These are phyloP conservation scores for Phytophthora capsici DNA, from an alignment of 352 stramenopile genomes.

Conservation along the genomic window DNA sequence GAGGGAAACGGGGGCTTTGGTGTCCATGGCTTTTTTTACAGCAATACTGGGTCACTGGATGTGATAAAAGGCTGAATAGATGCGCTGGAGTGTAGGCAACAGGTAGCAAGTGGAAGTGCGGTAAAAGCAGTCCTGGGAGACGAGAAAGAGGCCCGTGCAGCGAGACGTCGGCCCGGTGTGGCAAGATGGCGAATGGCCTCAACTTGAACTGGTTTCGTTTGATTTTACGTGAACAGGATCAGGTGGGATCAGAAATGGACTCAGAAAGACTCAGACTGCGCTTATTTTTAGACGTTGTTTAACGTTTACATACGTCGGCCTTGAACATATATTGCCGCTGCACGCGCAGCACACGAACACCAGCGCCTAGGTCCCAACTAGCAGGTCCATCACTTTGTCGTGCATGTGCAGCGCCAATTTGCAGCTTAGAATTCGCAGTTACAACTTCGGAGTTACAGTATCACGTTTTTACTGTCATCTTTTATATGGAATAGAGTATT, in stretches of 20 bases:
- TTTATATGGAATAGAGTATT: no score
- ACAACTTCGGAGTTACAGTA: no score
- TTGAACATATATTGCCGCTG: no score
- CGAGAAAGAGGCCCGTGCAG: neutral
- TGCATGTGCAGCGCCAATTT: no score
- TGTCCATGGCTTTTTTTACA: slow-evolving; percentile 12
- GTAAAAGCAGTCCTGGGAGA: neutral
- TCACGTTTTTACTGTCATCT: no score
- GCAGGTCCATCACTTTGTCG: no score
- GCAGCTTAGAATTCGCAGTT: no score
- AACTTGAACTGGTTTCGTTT: slow-evolving; percentile 41
- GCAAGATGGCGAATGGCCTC: slow-evolving; percentile 18
- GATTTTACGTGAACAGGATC: slow-evolving; percentile 21
- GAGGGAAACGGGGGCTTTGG: slow-evolving; percentile 70
- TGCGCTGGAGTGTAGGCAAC: neutral
- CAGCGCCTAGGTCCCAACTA: no score
- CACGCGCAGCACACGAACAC: no score
- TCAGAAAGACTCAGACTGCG: slow-evolving; percentile 9
- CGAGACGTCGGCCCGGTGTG: neutral
- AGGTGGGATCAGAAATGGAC: slow-evolving; percentile 4
- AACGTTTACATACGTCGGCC: no score
- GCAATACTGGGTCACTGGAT: neutral
- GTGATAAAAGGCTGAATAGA: neutral
- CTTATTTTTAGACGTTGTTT: no score
- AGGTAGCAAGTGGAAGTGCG: neutral